These are phyloP conservation scores for Pelargonium australe DNA, from an alignment of 441 rosid genomes.

Conservation along the genomic window DNA sequence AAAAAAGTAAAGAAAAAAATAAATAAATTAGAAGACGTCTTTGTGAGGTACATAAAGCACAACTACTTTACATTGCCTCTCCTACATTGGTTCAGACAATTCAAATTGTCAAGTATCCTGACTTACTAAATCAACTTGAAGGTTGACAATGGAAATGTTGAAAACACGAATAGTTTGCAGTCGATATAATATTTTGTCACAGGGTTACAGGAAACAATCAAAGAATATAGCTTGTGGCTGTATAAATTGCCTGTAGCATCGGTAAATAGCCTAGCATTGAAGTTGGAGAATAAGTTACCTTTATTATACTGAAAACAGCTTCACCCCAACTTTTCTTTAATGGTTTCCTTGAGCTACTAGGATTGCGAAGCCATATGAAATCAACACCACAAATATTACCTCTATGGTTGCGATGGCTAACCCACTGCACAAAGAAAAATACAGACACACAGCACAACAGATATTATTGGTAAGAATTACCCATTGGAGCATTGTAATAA, in stretches of 20 bases:
- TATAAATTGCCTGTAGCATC: not conserved
- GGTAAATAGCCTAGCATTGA: too few species aligned
- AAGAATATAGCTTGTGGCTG: not conserved
- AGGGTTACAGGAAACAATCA: not conserved
- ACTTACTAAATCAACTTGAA: not conserved
- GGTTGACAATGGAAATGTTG: not conserved
- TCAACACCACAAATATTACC: conserved; percentile 93
- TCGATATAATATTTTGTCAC: not conserved
- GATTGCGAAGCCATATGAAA: conserved; percentile 92
- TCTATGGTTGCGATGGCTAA: conserved; percentile 89
- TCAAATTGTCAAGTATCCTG: not conserved
- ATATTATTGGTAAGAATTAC: conserved; percentile 13
- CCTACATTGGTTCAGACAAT: not conserved
- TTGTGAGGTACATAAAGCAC: not conserved
- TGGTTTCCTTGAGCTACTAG: conserved; percentile 47
- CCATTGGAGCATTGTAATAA: conserved; percentile 12
- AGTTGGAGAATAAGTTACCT: conserved; percentile 32
- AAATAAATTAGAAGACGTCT: too few species aligned
- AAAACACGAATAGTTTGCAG: not conserved
- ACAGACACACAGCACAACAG: conserved; percentile 5
- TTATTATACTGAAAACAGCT: conserved; percentile 72
- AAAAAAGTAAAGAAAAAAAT: too few species aligned
- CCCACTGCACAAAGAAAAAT: conserved; percentile 50
- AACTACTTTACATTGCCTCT: not conserved
- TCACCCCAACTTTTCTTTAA: conserved; percentile 76